Base-by-base conservation (phyloP, 192 early-diverging fungal genomes). In the Coemansia biformis region DNA sequence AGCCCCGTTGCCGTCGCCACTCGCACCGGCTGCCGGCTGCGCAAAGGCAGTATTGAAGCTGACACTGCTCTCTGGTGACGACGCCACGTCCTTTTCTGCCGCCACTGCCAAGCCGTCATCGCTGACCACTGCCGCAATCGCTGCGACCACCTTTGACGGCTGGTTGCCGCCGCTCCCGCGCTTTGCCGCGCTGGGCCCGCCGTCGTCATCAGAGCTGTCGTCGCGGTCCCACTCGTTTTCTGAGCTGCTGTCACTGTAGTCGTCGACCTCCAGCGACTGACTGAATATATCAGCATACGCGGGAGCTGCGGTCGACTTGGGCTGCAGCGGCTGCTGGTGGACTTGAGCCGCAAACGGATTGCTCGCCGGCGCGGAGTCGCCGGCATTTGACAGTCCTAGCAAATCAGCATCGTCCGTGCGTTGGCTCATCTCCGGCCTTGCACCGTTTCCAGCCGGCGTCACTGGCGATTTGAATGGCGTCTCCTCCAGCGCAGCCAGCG, bases 41-140 rank as follows among this genome's bases (percentile, higher is more conserved):
- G 64, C 64, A 55, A 71, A 71, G 3, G 67, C 67, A 18, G 67
- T 71, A 34, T 70, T 54, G 17, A 70, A 70, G 46, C 67, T 71
- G 34, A 63, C 52, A 23, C 24, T 56, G 47, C 67, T 71, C 1
- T 24, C 39, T 0, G 56, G 51, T 32, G 57, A 54, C 43, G 19
- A 22, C 5, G 21, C 43, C 8, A 12, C 17, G 23, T 45, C 43
- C 26, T 35, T 38, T 24, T 11, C 12, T 28, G 35, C n/a, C n/a
- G 14, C 0, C 35, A 6, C 17, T 6, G 8, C 38, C 29, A 16
- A 15, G 0, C 12, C 21, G 14, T 30, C 37, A 16, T 52, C 51
- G 41, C 31, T 15, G 7, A 15, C 19, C 15, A 19, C 38, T 7
- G 21, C 15, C 7, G 44, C 44, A 11, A 30, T 30, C 7, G 26